Evolutionary conservation across 2,329 filamentous ascomycete species (phyloP).

Genomic region (Cadophora sp.): DNA sequence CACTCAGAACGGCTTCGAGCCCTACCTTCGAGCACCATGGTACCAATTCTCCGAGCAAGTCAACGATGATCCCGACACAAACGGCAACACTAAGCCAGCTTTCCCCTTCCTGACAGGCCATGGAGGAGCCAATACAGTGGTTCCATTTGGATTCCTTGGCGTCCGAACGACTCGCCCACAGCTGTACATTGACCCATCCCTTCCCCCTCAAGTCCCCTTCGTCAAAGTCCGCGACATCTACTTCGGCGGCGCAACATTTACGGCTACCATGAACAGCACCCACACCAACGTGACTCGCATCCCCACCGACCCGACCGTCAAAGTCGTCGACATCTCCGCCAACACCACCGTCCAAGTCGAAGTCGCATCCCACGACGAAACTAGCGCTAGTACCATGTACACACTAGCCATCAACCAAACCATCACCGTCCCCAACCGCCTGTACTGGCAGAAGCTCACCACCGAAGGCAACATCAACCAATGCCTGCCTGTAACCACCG

Average conservation of each 20-base stretch:
- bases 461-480: conserved; percentile 67
- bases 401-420: conserved; percentile 55
- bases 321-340: conserved; percentile 63
- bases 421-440: conserved; percentile 63
- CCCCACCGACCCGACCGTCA: conserved; percentile 46
- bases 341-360: conserved; percentile 63
- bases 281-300: conserved; percentile 67
- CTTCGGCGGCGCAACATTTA: conserved; percentile 69
- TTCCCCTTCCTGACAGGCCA: conserved; percentile 73
- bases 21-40: conserved; percentile 71
- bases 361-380: conserved; percentile 53
- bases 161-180: conserved; percentile 64
- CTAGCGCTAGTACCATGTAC: conserved; percentile 52
- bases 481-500: conserved; percentile 61
- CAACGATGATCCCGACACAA: conserved; percentile 62
- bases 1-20: conserved; percentile 65
- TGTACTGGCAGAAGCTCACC: conserved; percentile 59
- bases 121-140: conserved; percentile 72
- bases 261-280: conserved; percentile 65
- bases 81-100: conserved; percentile 53
- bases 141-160: conserved; percentile 71
- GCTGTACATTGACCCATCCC: conserved; percentile 67
- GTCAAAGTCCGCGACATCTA: conserved; percentile 68
- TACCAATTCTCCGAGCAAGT: conserved; percentile 76
- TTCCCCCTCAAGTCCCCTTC: conserved; percentile 65